Conservation (phyloP, 2,329 filamentous ascomycete genomes). For the Penicillium nordicum region DNA sequence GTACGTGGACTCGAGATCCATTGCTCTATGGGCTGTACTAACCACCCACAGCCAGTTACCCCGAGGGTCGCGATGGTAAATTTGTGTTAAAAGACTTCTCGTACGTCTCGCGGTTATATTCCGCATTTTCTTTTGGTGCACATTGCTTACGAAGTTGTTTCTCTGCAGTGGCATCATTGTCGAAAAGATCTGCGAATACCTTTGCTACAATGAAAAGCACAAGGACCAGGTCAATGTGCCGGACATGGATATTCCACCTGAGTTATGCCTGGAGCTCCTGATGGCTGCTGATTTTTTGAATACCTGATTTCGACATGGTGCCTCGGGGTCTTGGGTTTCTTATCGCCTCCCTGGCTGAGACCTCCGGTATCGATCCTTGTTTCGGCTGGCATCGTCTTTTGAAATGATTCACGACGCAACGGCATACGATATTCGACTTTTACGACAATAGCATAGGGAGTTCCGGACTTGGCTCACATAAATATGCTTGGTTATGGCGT, state of each 20-base stretch:
- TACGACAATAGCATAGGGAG: conserved; percentile 11
- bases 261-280: conserved; percentile 62
- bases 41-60: conserved; percentile 53
- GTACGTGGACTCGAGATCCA: conserved; percentile 41
- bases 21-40: background rate
- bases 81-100: conserved; percentile 60
- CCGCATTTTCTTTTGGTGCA: background rate
- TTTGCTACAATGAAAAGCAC: conserved; percentile 66
- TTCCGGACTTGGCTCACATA: conserved; percentile 9
- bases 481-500: background rate
- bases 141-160: conserved; percentile 2
- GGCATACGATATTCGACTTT: background rate
- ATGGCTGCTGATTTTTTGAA: conserved; percentile 67
- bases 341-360: background rate
- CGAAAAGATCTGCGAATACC: conserved; percentile 68
- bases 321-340: background rate
- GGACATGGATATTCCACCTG: conserved; percentile 64
- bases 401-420: conserved; percentile 17
- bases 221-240: conserved; percentile 58
- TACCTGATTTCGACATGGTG: conserved; percentile 28
- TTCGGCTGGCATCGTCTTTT: background rate
- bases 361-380: background rate
- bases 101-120: conserved; percentile 36
- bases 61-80: conserved; percentile 57
- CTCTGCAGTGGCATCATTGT: conserved; percentile 55